Conservation (phyloP, 768 basidiomycete species). For the Ramaria sp. region DNA sequence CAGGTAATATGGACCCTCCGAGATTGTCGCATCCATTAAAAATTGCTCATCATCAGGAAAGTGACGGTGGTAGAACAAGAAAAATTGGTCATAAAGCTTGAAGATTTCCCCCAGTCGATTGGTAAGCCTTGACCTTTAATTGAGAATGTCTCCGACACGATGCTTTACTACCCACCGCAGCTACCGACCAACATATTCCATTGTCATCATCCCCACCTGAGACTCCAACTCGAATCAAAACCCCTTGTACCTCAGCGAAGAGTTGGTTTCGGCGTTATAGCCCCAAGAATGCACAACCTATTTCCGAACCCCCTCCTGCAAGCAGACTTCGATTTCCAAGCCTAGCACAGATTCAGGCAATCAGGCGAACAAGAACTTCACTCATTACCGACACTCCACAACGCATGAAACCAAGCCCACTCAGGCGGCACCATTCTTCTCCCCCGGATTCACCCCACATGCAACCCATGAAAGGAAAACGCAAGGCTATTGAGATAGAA, state of each 20-base stretch:
- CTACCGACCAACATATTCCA: no score
- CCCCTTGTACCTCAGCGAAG: no score
- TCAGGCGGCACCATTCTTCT: neutral
- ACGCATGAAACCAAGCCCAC: neutral
- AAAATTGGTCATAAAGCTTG: neutral
- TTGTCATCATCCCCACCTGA: no score
- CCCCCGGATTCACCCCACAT: conserved; percentile 3
- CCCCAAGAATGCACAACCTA: no score
- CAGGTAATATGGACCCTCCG: neutral
- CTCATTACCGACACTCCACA: neutral
- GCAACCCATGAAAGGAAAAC: neutral
- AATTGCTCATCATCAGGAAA: neutral
- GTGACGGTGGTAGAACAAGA: neutral
- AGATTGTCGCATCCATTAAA: neutral
- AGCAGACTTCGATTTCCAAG: no score
- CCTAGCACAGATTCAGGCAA: neutral
- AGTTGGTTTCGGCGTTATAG: no score
- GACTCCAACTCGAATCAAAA: no score
- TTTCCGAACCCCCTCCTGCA: no score
- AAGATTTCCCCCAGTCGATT: neutral
- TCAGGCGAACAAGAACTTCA: neutral
- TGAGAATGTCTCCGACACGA: no score
- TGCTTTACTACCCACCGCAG: no score
- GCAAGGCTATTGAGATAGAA: conserved; percentile 14
- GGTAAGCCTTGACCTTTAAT: no score